Conservation (phyloP, 2,329 filamentous ascomycete species). For the Colletotrichum sp. region DNA sequence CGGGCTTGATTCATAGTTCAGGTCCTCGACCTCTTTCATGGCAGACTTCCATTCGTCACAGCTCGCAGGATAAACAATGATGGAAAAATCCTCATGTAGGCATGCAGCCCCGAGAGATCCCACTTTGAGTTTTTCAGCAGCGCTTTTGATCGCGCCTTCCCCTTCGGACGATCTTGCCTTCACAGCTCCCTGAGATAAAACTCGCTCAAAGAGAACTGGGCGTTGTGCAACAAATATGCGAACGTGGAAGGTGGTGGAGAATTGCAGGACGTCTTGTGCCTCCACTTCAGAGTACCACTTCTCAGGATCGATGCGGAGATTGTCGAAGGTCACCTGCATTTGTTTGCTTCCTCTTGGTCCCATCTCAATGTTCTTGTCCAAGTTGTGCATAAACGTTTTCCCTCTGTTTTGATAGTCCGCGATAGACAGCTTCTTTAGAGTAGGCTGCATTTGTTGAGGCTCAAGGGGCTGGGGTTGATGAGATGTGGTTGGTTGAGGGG, state of each 20-base stretch:
- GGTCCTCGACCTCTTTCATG: conserved; percentile 17
- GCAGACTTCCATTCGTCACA: conserved; percentile 37
- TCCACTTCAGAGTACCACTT: conserved; percentile 33
- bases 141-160: conserved; percentile 25
- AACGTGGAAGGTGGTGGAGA: conserved; percentile 38
- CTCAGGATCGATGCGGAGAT: background rate
- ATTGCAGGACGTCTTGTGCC: conserved; percentile 28
- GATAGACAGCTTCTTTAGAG: conserved; percentile 4
- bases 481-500: background rate
- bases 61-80: conserved; percentile 44
- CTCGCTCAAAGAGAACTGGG: background rate
- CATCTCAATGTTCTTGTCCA: conserved; percentile 8
- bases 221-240: conserved; percentile 30
- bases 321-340: conserved; percentile 15
- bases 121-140: conserved; percentile 37
- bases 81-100: conserved; percentile 31
- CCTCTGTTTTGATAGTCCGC: conserved; percentile 4
- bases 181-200: conserved; percentile 18
- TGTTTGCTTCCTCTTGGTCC: conserved; percentile 1
- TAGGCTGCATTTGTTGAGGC: background rate
- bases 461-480: background rate
- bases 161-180: background rate
- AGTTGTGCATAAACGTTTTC: background rate
- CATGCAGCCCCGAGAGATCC: conserved; percentile 41
- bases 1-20: background rate